Percentiles rank a stretch among this genome's conserved stretches.
phyloP scores from a whole-genome alignment of 2,329 filamentous ascomycete genomes.

The Teratosphaeria gauchensis region DNA sequence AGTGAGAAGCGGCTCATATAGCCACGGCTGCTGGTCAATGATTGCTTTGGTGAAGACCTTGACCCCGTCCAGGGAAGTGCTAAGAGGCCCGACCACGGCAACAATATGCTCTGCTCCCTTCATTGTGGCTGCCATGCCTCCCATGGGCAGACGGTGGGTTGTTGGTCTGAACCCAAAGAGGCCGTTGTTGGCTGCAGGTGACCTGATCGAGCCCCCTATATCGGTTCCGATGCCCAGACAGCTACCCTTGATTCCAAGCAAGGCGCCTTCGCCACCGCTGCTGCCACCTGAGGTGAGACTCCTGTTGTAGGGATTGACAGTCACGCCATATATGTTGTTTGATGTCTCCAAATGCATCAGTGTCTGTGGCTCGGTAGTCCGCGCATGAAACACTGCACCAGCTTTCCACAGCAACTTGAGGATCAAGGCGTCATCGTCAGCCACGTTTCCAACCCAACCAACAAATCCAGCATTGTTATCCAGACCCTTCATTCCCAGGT shows the following conservation, averaged over 20 bases:
- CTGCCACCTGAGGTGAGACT: slow-evolving; percentile 44
- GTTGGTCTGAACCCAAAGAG: slow-evolving; percentile 38
- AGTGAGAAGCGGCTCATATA: slow-evolving; percentile 46
- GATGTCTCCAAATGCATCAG: slow-evolving; percentile 46
- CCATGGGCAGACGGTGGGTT: slow-evolving; percentile 32
- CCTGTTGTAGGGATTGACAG: slow-evolving; percentile 46
- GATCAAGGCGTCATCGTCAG: slow-evolving; percentile 39
- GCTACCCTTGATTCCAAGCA: slow-evolving; percentile 43
- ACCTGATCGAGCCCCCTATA: slow-evolving; percentile 43
- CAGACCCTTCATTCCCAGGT: slow-evolving; percentile 40
- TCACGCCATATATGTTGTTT: slow-evolving; percentile 43
- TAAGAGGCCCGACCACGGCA: slow-evolving; percentile 45
- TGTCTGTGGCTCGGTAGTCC: slow-evolving; percentile 46
- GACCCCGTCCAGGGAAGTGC: slow-evolving; percentile 43
- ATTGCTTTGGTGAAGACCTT: slow-evolving; percentile 45
- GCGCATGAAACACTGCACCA: slow-evolving; percentile 43
- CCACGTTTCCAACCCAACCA: slow-evolving; percentile 37
- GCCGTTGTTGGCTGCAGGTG: slow-evolving; percentile 40
- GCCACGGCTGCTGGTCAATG: slow-evolving; percentile 46
- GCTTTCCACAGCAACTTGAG: slow-evolving; percentile 38
- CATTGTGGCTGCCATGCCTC: slow-evolving; percentile 36
- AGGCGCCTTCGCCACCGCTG: slow-evolving; percentile 48
- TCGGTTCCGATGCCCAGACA: slow-evolving; percentile 47
- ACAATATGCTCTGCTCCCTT: slow-evolving; percentile 38
- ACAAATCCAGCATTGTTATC: slow-evolving; percentile 43